Evolutionary conservation across 352 stramenopile genomes (phyloP), one percentile per base, ranked within the genome.

Genomic region (Hyaloperonospora arabidopsidis): DNA sequence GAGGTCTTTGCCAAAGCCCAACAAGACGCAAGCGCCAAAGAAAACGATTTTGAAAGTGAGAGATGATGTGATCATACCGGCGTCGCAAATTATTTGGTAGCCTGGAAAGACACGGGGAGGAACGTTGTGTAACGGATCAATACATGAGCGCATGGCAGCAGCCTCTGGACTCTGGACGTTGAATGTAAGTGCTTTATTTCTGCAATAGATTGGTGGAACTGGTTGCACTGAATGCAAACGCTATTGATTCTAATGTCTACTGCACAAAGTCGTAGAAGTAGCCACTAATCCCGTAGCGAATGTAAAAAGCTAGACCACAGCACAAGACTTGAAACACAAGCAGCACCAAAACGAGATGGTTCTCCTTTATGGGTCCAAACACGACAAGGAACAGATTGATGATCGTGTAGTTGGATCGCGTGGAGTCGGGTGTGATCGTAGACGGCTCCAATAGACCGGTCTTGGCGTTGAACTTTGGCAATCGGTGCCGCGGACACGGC

Each of bases 401-500:
- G 48, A 95, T 68, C n/a, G 85, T 95, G 53, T 83, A 86, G 69
- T 95, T 95, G 59, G 78, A 89, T 18, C 77, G 72, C 25, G 68
- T 89, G 18, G 79, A 91, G 52, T 83, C 69, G 49, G 80, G 93
- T 21, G 77, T 79, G 63, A 98, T 95, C 28, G 79, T 97, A 14
- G 92, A 98, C 12, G 90, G 89, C 49, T 97, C 78, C 35, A 98
- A 81, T 22, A 96, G 64, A 6, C 84, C 87, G n/a, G 88, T 98
- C 49, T 86, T 73, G 5, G 87, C 60, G 74, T 97, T 95, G 59
- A 96, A 98, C 56, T 87, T 95, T 35, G 97, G 97, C 36, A 99
- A 70, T 18, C 97, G 85, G 62, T 99, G 97, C 52, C 97, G 79
- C n/a, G 96, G 97, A 67, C 96, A 99, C 18, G 94, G 95, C 39